A percentile compares a stretch with the other conserved stretches of the same genome.
Conservation (phyloP, 441 rosid species). For the Daphne laureola region DNA sequence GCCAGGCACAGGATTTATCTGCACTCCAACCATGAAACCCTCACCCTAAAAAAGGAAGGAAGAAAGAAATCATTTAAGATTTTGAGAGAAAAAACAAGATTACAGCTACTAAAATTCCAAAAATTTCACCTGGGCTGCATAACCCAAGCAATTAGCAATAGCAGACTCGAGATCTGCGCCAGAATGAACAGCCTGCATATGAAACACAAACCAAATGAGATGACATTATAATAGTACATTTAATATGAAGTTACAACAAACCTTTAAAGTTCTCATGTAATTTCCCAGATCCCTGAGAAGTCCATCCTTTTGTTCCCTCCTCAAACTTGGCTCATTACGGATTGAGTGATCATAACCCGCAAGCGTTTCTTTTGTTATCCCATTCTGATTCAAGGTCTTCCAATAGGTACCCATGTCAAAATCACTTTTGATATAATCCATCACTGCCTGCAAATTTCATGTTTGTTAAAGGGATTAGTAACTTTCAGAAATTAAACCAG, state of each 20-base stretch:
- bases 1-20: constrained; percentile 80
- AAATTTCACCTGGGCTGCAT: constrained; percentile 53
- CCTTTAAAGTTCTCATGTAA: constrained; percentile 98
- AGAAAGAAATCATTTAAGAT: not conserved
- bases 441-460: constrained; percentile 65
- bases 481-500: constrained; percentile 7
- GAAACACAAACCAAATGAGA: constrained; percentile 15
- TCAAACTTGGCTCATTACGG: constrained; percentile 79
- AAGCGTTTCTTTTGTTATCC: constrained; percentile 89
- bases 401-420: constrained; percentile 83
- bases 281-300: constrained; percentile 88
- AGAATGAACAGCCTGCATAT: constrained; percentile 91
- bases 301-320: constrained; percentile 76
- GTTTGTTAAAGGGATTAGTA: not conserved
- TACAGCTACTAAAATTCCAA: too few relatives aligned
- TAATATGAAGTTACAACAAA: constrained; percentile 28
- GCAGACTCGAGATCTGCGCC: constrained; percentile 99
- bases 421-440: constrained; percentile 70
- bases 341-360: constrained; percentile 96
- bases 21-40: constrained; percentile 99
- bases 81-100: too few relatives aligned
- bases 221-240: too few relatives aligned
- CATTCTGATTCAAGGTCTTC: constrained; percentile 94
- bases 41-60: constrained; percentile 60
- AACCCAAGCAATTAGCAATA: constrained; percentile 93